Base-by-base conservation (phyloP, 108 stramenopile species). In the Fragilaria radians region DNA sequence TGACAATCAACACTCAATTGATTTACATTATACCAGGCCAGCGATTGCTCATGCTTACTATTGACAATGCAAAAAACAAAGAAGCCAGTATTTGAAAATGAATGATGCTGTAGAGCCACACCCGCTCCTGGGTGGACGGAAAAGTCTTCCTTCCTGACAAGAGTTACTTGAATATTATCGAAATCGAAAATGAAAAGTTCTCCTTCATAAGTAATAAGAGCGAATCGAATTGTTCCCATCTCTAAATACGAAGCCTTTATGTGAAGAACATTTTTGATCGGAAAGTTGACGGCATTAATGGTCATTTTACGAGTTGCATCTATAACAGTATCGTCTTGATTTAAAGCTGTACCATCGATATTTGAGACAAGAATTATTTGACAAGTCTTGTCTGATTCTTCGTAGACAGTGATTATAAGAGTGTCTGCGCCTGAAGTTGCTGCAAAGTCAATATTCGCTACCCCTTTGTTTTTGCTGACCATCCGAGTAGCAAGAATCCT, bases 341-440 rank as follows among this genome's bases (percentile, higher is more conserved):
- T 87, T 28, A 87, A 67, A n/a, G 61, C 33, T 25, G 53, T 47
- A 0, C 85, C 85, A 34, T 83, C 70, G 59, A 86, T 86, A 32
- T 81, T 78, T 23, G 79, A 83, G 24, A 86, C 82, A n/a, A 86
- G 50, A 42, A 82, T 59, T 36, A 79, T 49, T 4, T 66, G 67
- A 21, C 14, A 14, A 1, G 46, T 50, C 27, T 45, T 28, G 4
- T 28, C 25, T 11, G 59, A 26, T 73, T 54, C 26, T 42, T 52
- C 48, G 14, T 61, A 33, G 29, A 33, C 36, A 14, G 14, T 14
- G 14, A 33, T n/a, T 19, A 5, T 14, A 0, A 45, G 23, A 33
- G 42, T 29, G 27, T 31, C 28, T 5, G 5, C 63, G 21, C 58
- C 63, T 22, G 65, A 52, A 18, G 59, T 47, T 14, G 36, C 7